These are phyloP conservation scores for Globisporangium megalacanthum DNA, from an alignment of 352 stramenopile genomes.

Conservation along the genomic window DNA sequence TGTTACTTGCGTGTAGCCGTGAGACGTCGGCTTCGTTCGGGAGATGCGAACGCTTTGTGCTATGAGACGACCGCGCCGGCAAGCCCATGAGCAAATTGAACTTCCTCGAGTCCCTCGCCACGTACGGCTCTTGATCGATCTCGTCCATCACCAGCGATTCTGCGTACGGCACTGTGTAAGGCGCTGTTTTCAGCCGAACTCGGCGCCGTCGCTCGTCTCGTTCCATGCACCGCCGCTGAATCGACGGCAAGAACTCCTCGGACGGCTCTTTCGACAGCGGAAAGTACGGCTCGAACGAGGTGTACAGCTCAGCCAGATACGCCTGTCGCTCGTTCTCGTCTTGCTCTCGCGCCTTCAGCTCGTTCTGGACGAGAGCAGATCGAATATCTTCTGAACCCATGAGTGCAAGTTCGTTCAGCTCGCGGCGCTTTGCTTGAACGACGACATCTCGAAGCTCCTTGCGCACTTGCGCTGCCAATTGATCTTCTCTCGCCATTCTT, in stretches of 20 bases:
- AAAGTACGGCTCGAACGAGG: constrained; percentile 53
- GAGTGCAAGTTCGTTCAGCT: constrained; percentile 35
- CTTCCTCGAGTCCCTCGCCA: constrained; percentile 46
- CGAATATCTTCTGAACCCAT: constrained; percentile 50
- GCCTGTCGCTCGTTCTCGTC: constrained; percentile 18
- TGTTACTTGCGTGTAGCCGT: constrained; percentile 16
- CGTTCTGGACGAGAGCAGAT: constrained; percentile 23
- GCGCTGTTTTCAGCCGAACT: constrained; percentile 5
- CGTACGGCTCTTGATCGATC: constrained; percentile 40
- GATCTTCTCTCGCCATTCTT: constrained; percentile 45
- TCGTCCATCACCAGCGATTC: constrained; percentile 38
- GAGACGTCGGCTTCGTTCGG: constrained; percentile 36
- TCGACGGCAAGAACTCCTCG: constrained; percentile 44
- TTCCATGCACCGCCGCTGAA: constrained; percentile 30
- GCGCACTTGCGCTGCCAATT: constrained; percentile 16
- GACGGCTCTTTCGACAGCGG: constrained; percentile 24
- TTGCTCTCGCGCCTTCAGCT: constrained; percentile 23
- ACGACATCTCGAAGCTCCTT: constrained; percentile 23
- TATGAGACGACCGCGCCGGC: constrained; percentile 23
- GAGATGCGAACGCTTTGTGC: constrained; percentile 23
- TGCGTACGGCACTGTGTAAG: constrained; percentile 33
- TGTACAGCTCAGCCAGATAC: constrained; percentile 50
- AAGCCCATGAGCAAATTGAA: constrained; percentile 52
- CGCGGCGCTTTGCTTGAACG: constrained; percentile 22
- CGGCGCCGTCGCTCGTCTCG: constrained; percentile 12